phyloP scores from a whole-genome alignment of 768 basidiomycete genomes.

The Astraeus odoratus region DNA sequence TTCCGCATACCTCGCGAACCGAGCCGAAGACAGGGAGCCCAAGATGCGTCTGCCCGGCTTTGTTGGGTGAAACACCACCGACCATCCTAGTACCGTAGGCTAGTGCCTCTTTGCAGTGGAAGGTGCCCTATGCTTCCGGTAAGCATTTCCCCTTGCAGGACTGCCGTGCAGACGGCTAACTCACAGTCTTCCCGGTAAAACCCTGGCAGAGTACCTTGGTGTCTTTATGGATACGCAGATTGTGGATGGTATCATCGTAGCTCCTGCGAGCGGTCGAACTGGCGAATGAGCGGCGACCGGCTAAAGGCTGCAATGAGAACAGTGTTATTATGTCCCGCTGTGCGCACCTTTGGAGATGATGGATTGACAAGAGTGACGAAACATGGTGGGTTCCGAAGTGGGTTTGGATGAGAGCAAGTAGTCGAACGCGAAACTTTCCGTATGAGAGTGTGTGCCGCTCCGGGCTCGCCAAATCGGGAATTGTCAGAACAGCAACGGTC shows the following conservation, averaged over 20 bases:
- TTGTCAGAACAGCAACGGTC: too few species aligned
- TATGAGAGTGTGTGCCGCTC: constrained; percentile 1
- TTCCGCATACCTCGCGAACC: constrained; percentile 68
- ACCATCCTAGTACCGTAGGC: constrained; percentile 97
- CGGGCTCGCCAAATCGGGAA: neutral
- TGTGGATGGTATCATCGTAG: constrained; percentile 87
- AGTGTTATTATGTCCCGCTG: neutral
- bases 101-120: constrained; percentile 90
- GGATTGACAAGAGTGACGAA: constrained; percentile 55
- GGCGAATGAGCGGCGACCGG: constrained; percentile 75
- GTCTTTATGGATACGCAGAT: constrained; percentile 89
- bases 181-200: constrained; percentile 93
- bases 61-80: constrained; percentile 94
- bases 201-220: constrained; percentile 91
- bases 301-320: constrained; percentile 24
- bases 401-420: constrained; percentile 7
- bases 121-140: constrained; percentile 69
- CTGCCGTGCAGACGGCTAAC: constrained; percentile 18
- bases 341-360: constrained; percentile 41
- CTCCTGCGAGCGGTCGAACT: constrained; percentile 64
- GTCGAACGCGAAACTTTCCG: constrained; percentile 7
- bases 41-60: constrained; percentile 92
- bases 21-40: constrained; percentile 91
- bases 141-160: neutral
- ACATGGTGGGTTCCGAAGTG: constrained; percentile 35